Base-by-base conservation (phyloP, 2,329 filamentous ascomycete genomes). In the Kalmusia sp. region DNA sequence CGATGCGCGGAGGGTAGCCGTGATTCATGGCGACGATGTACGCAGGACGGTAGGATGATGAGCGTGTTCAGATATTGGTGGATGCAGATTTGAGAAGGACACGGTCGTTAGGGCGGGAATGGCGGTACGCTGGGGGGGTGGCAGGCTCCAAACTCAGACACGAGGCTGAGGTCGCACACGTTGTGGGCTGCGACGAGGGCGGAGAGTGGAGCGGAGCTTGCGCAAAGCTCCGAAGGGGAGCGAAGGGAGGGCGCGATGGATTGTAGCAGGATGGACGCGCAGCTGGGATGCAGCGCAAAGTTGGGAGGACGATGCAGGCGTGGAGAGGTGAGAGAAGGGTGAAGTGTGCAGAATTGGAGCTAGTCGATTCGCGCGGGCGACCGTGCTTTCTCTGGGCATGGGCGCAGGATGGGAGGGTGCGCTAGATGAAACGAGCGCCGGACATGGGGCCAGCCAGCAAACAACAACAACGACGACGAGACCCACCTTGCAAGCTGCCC, bases 1-100 rank as follows among this genome's bases (percentile, higher is more conserved):
- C 88, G 84, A 96, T 89, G 75, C 88, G 92, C 69, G 85, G 80
- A 75, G 90, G 90, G 77, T 96, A 96, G 52, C 59, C 61, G 67
- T 71, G 69, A 54, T 72, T 71, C 92, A 97, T 96, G 63, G 67
- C 76, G 51, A 50, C 9, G 31, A 30, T 30, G 21, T 15, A 52
- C 47, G 44, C 51, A 40, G 34, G 49, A 41, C 15, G 27, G 8
- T 11, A 34, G 17, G 37, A 30, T 25, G 28, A 45, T n/a, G 8
- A 22, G 38, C 45, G 49, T 55, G 19, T 38, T 34, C 41, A 51
- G 47, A 28, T 54, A 31, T 58, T 48, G 38, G 35, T 35, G 52
- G 27, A 24, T 19, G 43, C 14, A n/a, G n/a, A n/a, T n/a, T n/a
- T n/a, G n/a, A n/a, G n/a, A n/a, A n/a, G n/a, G n/a, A n/a, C n/a